Percentiles rank a stretch among this genome's conserved stretches.
These are phyloP conservation scores for Triticum dicoccoides DNA, from an alignment of 176 grass and related monocot genomes.

Conservation along the genomic window DNA sequence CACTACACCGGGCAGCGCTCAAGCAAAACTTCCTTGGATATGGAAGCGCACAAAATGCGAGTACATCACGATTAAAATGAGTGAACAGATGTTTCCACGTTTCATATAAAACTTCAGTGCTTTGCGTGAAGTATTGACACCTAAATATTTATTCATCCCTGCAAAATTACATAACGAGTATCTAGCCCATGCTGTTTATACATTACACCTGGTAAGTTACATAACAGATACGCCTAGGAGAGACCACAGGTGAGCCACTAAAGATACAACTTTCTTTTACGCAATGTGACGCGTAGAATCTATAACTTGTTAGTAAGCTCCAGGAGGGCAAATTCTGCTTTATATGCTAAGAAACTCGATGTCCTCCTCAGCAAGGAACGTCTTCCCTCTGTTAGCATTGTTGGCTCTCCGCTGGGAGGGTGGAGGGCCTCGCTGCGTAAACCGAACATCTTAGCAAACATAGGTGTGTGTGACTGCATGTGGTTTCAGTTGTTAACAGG, in stretches of 20 bases:
- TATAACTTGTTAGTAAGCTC: slow-evolving; percentile 46
- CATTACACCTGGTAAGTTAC: slow-evolving; percentile 11
- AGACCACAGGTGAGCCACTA: slow-evolving; percentile 23
- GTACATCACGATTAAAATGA: background rate
- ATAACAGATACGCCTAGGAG: slow-evolving; percentile 17
- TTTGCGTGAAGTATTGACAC: background rate
- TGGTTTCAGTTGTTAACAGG: background rate
- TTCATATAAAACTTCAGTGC: background rate
- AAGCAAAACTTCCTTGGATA: background rate
- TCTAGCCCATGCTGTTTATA: slow-evolving; percentile 19
- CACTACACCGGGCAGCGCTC: no score
- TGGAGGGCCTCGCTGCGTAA: slow-evolving; percentile 52
- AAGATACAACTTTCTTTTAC: slow-evolving; percentile 26
- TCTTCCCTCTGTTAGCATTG: slow-evolving; percentile 72
- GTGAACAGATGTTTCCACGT: background rate
- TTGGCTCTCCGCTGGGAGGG: slow-evolving; percentile 41
- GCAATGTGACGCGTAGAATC: slow-evolving; percentile 22
- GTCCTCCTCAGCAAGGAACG: slow-evolving; percentile 58
- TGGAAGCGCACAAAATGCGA: background rate
- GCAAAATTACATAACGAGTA: slow-evolving; percentile 12
- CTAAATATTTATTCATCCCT: slow-evolving; percentile 30
- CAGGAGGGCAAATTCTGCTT: slow-evolving; percentile 17
- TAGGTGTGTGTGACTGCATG: background rate
- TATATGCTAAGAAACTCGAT: slow-evolving; percentile 55
- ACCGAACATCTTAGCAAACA: slow-evolving; percentile 22